phyloP scores from a whole-genome alignment of 345 rosid species.

The Salix viminalis region DNA sequence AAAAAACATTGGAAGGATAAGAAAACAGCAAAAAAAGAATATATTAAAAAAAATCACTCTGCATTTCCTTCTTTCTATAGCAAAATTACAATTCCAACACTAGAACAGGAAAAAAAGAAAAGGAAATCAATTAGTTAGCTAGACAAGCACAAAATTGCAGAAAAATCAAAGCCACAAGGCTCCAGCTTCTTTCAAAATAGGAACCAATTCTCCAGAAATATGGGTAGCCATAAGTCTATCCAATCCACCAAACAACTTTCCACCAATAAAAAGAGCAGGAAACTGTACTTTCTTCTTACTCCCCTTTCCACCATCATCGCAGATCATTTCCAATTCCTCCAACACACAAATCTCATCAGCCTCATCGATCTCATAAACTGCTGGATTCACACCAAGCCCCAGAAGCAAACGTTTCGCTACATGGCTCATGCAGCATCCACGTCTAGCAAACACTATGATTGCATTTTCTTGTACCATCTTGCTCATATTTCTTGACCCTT shows the following conservation, averaged over 20 bases:
- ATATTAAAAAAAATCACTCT: background rate
- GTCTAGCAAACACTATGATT: slow-evolving; percentile 61
- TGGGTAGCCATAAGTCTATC: slow-evolving; percentile 93
- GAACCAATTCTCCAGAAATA: slow-evolving; percentile 78
- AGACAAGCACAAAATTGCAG: slow-evolving; percentile 1
- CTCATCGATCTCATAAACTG: slow-evolving; percentile 66
- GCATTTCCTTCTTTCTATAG: background rate
- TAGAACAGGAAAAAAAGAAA: background rate
- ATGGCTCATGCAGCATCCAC: slow-evolving; percentile 91
- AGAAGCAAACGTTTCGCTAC: slow-evolving; percentile 69
- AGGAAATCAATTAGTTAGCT: background rate
- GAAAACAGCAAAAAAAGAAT: background rate
- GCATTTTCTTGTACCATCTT: slow-evolving; percentile 66
- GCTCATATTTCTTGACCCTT: slow-evolving; percentile 17
- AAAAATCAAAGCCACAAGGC: slow-evolving; percentile 80
- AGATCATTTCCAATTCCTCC: slow-evolving; percentile 35
- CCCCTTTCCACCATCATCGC: background rate
- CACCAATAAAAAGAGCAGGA: slow-evolving; percentile 86
- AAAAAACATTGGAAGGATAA: background rate
- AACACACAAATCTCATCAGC: slow-evolving; percentile 39
- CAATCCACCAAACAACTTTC: slow-evolving; percentile 79
- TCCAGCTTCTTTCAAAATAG: slow-evolving; percentile 78
- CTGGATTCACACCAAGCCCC: slow-evolving; percentile 78
- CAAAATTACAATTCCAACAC: slow-evolving; percentile 8
- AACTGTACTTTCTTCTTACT: slow-evolving; percentile 37